Conservation (phyloP, 2,329 filamentous ascomycete genomes). For the Penicillium olsonii region DNA sequence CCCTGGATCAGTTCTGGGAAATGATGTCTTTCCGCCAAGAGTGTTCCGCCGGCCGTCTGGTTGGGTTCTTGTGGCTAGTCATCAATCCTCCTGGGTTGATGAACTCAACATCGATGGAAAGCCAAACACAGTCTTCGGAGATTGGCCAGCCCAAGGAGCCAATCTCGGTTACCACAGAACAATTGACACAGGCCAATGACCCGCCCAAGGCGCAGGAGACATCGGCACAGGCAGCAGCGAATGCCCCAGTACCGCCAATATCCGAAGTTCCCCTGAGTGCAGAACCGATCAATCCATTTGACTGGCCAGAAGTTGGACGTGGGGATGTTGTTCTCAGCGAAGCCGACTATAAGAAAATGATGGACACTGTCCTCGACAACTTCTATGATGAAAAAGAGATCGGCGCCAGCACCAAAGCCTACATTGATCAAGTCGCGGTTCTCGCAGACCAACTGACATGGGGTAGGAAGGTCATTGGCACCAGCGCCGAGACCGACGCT, state of each 20-base stretch:
- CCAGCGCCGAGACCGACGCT: constrained; percentile 9
- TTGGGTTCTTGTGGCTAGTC: constrained; percentile 93
- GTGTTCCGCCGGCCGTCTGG: constrained; percentile 86
- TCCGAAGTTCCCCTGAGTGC: neutral
- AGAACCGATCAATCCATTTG: constrained; percentile 28
- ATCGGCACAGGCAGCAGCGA: neutral
- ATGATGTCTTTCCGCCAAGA: constrained; percentile 97
- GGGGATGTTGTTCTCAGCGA: constrained; percentile 41
- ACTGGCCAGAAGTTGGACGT: constrained; percentile 36
- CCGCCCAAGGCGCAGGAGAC: neutral
- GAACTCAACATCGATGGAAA: constrained; percentile 38
- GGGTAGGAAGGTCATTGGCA: constrained; percentile 39
- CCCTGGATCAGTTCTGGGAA: constrained; percentile 94
- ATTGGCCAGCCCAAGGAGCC: neutral
- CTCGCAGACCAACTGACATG: constrained; percentile 39
- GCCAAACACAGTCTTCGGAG: constrained; percentile 17
- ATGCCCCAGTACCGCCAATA: neutral
- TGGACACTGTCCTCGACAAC: constrained; percentile 42
- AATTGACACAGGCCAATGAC: neutral
- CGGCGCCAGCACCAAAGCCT: constrained; percentile 42
- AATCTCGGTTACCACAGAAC: neutral
- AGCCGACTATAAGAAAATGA: constrained; percentile 42
- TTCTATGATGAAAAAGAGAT: constrained; percentile 45
- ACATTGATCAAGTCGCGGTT: constrained; percentile 44
- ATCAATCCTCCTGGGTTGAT: constrained; percentile 62